Conservation (phyloP, 768 basidiomycete genomes). For the Leucosporidium yakuticum region DNA sequence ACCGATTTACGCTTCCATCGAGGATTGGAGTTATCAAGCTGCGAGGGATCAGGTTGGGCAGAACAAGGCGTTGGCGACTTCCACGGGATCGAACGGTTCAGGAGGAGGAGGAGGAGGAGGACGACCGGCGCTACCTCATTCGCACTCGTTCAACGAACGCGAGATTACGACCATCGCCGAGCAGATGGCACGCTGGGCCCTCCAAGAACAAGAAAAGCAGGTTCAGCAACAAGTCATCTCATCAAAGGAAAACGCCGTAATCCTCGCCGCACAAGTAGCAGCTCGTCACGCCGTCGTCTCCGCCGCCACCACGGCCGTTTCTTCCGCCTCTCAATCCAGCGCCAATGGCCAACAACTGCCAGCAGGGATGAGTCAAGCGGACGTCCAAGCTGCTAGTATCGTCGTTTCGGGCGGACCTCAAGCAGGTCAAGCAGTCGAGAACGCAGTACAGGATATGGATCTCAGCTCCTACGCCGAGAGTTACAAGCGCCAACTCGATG, state of each 20-base stretch:
- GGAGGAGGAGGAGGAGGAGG: background rate
- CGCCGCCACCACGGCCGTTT: background rate
- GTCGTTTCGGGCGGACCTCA: background rate
- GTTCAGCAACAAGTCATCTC: constrained; percentile 29
- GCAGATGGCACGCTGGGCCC: constrained; percentile 32
- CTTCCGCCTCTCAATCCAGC: background rate
- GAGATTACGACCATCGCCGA: constrained; percentile 23
- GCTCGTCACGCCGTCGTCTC: constrained; percentile 2
- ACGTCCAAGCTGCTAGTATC: background rate
- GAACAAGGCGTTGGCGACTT: background rate
- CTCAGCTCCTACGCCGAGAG: constrained; percentile 26
- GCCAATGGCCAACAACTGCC: background rate
- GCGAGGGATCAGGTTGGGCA: constrained; percentile 16
- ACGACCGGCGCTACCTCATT: background rate
- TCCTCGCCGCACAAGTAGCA: constrained; percentile 25
- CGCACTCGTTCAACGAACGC: constrained; percentile 13
- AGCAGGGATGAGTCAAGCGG: background rate
- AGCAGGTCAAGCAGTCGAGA: background rate
- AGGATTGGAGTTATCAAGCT: constrained; percentile 22
- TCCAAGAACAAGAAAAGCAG: constrained; percentile 23
- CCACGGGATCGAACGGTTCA: background rate
- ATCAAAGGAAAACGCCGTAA: constrained; percentile 22
- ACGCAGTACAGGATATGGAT: constrained; percentile 1
- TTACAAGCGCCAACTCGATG: constrained; percentile 32
- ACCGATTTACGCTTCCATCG: constrained; percentile 25